Evolutionary conservation across 768 basidiomycete genomes (phyloP).

Genomic region (Calocybe indica): DNA sequence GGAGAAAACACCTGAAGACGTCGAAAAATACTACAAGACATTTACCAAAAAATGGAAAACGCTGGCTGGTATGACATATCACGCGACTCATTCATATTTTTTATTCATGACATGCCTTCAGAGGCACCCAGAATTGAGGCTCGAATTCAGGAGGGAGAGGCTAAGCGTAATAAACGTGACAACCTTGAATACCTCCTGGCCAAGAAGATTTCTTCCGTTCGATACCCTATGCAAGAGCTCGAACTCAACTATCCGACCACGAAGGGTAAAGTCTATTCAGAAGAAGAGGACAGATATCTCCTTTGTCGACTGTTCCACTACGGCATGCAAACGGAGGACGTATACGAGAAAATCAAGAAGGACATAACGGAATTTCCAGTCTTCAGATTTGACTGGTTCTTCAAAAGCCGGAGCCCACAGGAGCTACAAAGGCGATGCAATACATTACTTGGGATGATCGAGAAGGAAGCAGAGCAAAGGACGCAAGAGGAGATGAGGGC

Average conservation of each 20-base stretch:
- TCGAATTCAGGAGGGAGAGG: conserved; percentile 86
- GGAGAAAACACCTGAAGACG: conserved; percentile 75
- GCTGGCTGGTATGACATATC: conserved; percentile 52
- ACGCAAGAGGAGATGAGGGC: conserved; percentile 63
- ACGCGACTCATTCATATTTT: background rate
- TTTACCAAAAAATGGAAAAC: conserved; percentile 91
- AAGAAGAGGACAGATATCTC: conserved; percentile 96
- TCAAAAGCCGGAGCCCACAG: conserved; percentile 87
- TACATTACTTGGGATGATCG: conserved; percentile 84
- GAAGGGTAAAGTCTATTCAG: conserved; percentile 94
- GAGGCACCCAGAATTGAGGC: conserved; percentile 78
- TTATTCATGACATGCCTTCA: conserved; percentile 14
- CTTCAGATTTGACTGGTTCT: conserved; percentile 98
- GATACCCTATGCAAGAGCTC: conserved; percentile 95
- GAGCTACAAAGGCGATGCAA: conserved; percentile 86
- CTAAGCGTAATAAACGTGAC: conserved; percentile 81
- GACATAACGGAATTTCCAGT: conserved; percentile 96
- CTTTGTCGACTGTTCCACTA: conserved; percentile 87
- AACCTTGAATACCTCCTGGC: conserved; percentile 74
- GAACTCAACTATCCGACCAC: conserved; percentile 93
- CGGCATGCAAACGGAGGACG: conserved; percentile 82
- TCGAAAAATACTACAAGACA: conserved; percentile 70
- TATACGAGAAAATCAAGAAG: conserved; percentile 92
- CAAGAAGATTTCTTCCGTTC: conserved; percentile 76
- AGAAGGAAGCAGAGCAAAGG: conserved; percentile 79